Evolutionary conservation across 768 basidiomycete species (phyloP), one percentile per base, ranked within the genome.

Genomic region (Pulveroboletus sp.): DNA sequence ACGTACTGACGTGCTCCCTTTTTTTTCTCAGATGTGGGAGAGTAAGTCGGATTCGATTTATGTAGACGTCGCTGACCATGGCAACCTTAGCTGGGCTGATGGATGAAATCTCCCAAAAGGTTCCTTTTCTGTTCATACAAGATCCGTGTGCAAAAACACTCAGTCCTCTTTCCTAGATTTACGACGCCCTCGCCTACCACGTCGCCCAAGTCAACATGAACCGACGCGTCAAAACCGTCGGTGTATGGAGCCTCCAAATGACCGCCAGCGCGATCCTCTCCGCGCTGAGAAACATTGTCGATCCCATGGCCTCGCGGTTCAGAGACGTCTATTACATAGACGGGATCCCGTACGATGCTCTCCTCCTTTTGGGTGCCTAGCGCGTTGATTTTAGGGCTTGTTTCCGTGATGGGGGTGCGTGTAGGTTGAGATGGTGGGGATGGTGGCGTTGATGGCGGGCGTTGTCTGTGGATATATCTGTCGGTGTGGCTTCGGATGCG

Each of bases 121-220:
- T 87, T 55, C 37, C 59, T 14, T 16, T 29, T 35, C 47, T 23
- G 17, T 45, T 34, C 12, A 20, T 35, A 19, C 43, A 36, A 24
- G 9, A 19, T 12, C 37, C 5, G 8, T 34, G 4, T 2, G 16
- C 27, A 40, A 21, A 29, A 25, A 13, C 12, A 16, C 39, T 40
- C 10, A 64, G 3, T 6, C 7, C 17, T 13, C 52, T 38, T 44
- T 24, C n/a, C 21, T 53, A 90, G 83, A 85, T 83, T 17, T 94
- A 97, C 65, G 89, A 91, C 42, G 95, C 97, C 10, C 77, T 99
- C 48, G 95, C 95, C 10, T 84, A 93, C 65, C 97, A 98, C 70
- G 95, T 99, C 42, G 84, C 87, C 2, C 90, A 93, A 57, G 85
- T 82, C 21, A 91, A 94, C 63, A 84, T 90, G 74, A 89, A 92